Evolutionary conservation across 805 yeast genomes (phyloP).

Genomic region (Maudiozyma bulderi): DNA sequence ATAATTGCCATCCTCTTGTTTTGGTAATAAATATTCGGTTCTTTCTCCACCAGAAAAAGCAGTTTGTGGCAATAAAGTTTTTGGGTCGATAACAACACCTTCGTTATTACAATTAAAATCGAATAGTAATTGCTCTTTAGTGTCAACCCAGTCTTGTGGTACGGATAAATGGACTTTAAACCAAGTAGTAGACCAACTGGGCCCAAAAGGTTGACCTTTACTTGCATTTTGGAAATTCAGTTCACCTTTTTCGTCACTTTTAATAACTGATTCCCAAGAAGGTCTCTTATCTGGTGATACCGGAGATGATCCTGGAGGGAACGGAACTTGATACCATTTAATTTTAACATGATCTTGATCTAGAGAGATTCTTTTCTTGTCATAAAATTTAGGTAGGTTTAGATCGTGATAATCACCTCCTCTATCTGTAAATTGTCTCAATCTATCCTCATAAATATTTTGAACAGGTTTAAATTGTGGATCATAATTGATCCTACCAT

Average conservation of each 20-base stretch:
- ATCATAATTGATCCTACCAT: conserved; percentile 22
- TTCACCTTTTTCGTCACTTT: conserved; percentile 15
- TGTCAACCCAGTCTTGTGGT: conserved; percentile 42
- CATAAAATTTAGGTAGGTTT: conserved; percentile 77
- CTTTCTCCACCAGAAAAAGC: conserved; percentile 86
- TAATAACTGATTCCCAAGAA: conserved; percentile 24
- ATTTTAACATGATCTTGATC: conserved; percentile 43
- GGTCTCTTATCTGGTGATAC: conserved; percentile 29
- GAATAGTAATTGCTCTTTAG: conserved; percentile 44
- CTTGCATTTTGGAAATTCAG: conserved; percentile 45
- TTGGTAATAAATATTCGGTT: conserved; percentile 60
- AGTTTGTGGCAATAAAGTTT: conserved; percentile 58
- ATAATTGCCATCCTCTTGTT: conserved; percentile 42
- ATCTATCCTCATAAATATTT: conserved; percentile 44
- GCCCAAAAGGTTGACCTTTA: conserved; percentile 76
- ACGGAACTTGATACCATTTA: conserved; percentile 66
- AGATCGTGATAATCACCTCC: conserved; percentile 67
- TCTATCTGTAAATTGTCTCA: conserved; percentile 53
- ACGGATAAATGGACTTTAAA: conserved; percentile 58
- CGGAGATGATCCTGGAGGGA: conserved; percentile 34
- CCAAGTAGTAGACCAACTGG: conserved; percentile 97
- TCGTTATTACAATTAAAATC: conserved; percentile 86
- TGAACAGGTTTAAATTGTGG: conserved; percentile 65
- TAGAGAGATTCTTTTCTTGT: conserved; percentile 39
- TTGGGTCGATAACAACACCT: conserved; percentile 62